Percentiles rank a stretch among this genome's conserved stretches.
Conservation (phyloP, 352 stramenopile genomes). For the Globisporangium solare region DNA sequence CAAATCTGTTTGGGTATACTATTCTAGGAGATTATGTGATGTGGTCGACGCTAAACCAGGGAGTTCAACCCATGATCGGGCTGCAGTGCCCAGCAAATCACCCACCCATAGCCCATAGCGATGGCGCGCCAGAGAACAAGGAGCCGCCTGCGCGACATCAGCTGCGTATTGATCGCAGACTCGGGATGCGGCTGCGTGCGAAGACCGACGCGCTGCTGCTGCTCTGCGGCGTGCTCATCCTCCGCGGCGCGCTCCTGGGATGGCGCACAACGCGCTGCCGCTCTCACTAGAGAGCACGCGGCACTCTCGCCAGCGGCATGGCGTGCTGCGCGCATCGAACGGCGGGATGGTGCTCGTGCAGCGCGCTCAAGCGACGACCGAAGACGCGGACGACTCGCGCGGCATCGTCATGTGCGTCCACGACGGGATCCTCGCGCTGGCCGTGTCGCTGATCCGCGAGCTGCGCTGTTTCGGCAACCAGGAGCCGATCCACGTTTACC, state of each 20-base stretch:
- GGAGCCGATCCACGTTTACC: constrained; percentile 38
- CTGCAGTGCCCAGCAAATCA: no score
- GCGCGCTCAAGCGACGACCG: no score
- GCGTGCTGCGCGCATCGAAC: not conserved
- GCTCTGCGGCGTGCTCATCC: not conserved
- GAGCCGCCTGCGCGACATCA: not conserved
- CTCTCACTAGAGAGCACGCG: not conserved
- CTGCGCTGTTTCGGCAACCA: constrained; percentile 32
- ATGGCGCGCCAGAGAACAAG: no score
- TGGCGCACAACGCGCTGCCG: not conserved
- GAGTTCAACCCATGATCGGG: not conserved
- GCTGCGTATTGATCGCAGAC: no score
- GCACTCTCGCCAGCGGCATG: not conserved
- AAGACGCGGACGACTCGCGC: not conserved
- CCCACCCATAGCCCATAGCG: no score
- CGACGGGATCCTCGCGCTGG: constrained; percentile 39
- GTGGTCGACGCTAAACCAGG: not conserved
- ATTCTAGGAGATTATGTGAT: not conserved
- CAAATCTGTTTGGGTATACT: no score
- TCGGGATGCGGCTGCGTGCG: not conserved
- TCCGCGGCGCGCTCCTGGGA: not conserved
- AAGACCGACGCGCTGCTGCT: not conserved
- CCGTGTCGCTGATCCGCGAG: constrained; percentile 55
- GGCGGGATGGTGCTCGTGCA: not conserved
- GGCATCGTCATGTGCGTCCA: constrained; percentile 38